Evolutionary conservation across 768 basidiomycete genomes (phyloP).

Genomic region (Daedaleopsis sinensis): DNA sequence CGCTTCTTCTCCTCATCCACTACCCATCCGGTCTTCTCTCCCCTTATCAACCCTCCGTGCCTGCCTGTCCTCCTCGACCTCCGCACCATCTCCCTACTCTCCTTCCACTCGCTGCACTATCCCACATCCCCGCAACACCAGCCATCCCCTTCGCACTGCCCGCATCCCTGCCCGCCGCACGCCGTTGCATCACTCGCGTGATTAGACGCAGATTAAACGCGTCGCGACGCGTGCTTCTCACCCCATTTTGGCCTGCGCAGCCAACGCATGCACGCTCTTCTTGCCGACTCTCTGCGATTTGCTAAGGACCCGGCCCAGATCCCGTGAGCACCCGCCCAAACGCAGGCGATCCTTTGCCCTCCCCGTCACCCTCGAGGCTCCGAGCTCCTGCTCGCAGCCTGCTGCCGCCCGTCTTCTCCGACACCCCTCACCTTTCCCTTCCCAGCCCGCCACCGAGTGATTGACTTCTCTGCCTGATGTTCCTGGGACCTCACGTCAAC

Average conservation of each 20-base stretch:
- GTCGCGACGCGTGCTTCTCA: constrained; percentile 11
- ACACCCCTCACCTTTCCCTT: background rate
- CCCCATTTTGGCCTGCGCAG: background rate
- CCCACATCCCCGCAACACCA: background rate
- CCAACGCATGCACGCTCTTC: background rate
- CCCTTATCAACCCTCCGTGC: background rate
- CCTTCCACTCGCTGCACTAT: background rate
- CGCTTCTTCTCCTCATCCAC: constrained; percentile 1
- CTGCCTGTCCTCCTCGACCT: background rate
- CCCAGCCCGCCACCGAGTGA: background rate
- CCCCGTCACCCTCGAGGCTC: no score
- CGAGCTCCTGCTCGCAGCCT: no score
- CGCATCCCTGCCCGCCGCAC: background rate
- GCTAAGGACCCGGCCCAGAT: background rate
- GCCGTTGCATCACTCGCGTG: constrained; percentile 1
- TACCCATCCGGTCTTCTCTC: constrained; percentile 8
- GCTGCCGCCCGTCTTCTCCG: background rate
- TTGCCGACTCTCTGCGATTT: background rate
- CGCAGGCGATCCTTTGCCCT: no score
- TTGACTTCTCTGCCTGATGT: background rate
- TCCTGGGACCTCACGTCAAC: background rate
- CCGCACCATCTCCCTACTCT: background rate
- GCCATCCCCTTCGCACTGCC: background rate
- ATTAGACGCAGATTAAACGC: constrained; percentile 1
- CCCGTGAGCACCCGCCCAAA: background rate